Evolutionary conservation across 1,284 basidiomycete species (phyloP), one percentile per base, ranked within the genome.

Genomic region (Ceratorhiza oryzae-sativae): DNA sequence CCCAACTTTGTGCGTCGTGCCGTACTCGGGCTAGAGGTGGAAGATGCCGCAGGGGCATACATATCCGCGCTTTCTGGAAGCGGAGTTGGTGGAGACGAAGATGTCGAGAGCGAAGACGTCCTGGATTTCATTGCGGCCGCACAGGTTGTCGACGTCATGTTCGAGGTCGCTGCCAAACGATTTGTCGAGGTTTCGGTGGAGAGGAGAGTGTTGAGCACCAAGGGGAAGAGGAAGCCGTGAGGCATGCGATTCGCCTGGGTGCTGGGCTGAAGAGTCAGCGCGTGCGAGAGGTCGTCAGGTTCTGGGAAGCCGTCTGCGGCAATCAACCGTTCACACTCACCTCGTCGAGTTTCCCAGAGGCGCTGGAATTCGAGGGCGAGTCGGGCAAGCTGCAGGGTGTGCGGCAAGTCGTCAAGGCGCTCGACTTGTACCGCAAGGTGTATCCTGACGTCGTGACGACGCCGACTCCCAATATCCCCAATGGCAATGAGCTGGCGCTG

Each of bases 91-190:
- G 55, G 45, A 10, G 67, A 71, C 32, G 61, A 63, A 39, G 46
- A 36, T 12, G 15, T 32, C 27, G 34, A n/a, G 9, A 15, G 18
- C 55, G 45, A 59, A 1, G 67, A 71, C 30, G 45, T 71, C 0
- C 46, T 71, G 5, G 67, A 71, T 32, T 71, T 71, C 23, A 59
- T 71, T 15, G 67, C 67, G 27, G 67, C 67, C 23, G 55, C 41
- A 15, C 67, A 71, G 13, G 67, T 71, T 30, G 67, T 71, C 32
- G 56, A 71, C 30, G 67, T 71, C 15, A 49, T 71, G 67, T 71
- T 71, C 45, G 67, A 71, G 27, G 55, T 71, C 2, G 67, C 67
- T 34, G 42, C 23, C 18, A 39, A 34, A 20, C 55, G 56, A 6
- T 71, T 71, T 25, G 45, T 71, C n/a, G 55, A 71, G 32, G 45